Evolutionary conservation across 345 rosid species (phyloP).

Genomic region (Iberis pinnata): DNA sequence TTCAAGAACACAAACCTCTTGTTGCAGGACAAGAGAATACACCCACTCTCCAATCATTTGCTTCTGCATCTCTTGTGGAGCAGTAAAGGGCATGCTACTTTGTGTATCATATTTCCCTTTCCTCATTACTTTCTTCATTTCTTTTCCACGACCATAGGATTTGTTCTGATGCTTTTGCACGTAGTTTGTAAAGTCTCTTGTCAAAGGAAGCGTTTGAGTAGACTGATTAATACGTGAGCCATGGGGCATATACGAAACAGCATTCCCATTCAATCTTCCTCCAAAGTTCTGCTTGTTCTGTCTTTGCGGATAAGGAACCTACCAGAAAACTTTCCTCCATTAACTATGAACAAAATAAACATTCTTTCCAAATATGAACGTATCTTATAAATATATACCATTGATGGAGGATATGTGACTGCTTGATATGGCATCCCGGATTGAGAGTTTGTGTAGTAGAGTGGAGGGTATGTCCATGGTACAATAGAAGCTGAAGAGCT

Average conservation of each 20-base stretch:
- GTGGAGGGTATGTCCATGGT: conserved; percentile 51
- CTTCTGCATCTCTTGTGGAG: conserved; percentile 51
- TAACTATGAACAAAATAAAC: background rate
- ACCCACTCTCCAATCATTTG: conserved; percentile 56
- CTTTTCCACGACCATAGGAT: conserved; percentile 38
- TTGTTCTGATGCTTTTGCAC: conserved; percentile 29
- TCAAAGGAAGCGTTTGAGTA: conserved; percentile 29
- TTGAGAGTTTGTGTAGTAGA: conserved; percentile 45
- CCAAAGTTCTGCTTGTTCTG: conserved; percentile 45
- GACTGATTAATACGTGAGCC: conserved; percentile 34
- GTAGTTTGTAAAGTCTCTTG: conserved; percentile 44
- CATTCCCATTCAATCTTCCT: conserved; percentile 41
- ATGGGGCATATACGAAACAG: conserved; percentile 38
- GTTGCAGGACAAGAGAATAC: conserved; percentile 57
- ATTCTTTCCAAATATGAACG: background rate
- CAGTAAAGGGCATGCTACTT: conserved; percentile 55
- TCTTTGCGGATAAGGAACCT: conserved; percentile 42
- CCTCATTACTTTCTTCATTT: conserved; percentile 32
- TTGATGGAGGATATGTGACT: conserved; percentile 32
- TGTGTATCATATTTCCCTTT: conserved; percentile 40
- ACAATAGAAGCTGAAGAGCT: conserved; percentile 46
- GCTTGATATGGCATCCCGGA: conserved; percentile 53
- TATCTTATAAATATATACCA: conserved; percentile 26
- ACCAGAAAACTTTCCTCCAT: background rate
- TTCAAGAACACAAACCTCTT: conserved; percentile 37